Conservation (phyloP, 2,329 filamentous ascomycete species). For the Aureobasidium sp. region DNA sequence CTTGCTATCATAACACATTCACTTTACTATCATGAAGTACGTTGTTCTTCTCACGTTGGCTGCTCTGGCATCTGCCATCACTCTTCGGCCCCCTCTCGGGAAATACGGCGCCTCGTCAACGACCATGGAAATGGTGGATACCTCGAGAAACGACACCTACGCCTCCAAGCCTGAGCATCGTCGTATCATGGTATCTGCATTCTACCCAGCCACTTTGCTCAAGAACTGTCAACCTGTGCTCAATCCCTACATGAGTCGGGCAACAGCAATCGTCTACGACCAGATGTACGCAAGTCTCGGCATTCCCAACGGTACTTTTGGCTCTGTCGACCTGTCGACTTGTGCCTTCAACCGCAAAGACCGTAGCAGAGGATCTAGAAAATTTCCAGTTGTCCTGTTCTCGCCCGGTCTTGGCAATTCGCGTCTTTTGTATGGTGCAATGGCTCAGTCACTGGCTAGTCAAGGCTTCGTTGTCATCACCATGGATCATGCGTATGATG, state of each 20-base stretch:
- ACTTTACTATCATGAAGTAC: neutral
- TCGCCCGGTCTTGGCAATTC: conserved; percentile 41
- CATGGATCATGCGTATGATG: conserved; percentile 46
- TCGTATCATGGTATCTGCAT: conserved; percentile 18
- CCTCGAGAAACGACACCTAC: neutral
- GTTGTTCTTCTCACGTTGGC: neutral
- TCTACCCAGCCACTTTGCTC: conserved; percentile 12
- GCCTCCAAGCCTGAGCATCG: neutral
- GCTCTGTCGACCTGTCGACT: conserved; percentile 13
- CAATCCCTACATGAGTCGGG: conserved; percentile 16
- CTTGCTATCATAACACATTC: too few relatives aligned
- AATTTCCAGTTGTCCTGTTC: conserved; percentile 24
- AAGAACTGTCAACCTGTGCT: conserved; percentile 8
- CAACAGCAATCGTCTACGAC: conserved; percentile 16
- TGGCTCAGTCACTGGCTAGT: conserved; percentile 42
- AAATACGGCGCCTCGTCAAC: neutral
- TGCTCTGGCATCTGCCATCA: neutral
- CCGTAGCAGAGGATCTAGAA: conserved; percentile 27
- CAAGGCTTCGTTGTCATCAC: conserved; percentile 42
- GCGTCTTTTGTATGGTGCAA: conserved; percentile 38
- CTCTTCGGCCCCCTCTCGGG: neutral
- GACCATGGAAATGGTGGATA: neutral
- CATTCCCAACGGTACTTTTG: conserved; percentile 18
- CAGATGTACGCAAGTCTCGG: conserved; percentile 7
- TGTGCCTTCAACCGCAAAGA: conserved; percentile 15